These are phyloP conservation scores for Aquilaria malaccensis DNA, from an alignment of 345 rosid genomes.

Conservation along the genomic window DNA sequence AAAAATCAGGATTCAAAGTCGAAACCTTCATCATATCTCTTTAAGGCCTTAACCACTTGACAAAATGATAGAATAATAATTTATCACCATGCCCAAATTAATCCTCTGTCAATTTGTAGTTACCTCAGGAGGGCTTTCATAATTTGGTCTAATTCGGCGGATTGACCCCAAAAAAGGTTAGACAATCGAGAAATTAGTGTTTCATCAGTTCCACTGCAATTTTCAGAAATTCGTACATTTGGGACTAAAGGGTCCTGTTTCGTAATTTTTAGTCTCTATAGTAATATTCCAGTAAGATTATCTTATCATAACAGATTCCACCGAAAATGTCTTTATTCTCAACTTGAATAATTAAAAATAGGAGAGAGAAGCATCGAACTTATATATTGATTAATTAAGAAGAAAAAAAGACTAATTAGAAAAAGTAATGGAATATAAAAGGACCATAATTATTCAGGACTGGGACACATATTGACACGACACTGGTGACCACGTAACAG, in stretches of 20 bases:
- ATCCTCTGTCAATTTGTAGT: too few relatives aligned
- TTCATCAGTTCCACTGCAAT: too few relatives aligned
- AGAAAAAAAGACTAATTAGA: background rate
- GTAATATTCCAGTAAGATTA: slow-evolving; percentile 13
- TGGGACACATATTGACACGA: slow-evolving; percentile 18
- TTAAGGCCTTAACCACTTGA: too few relatives aligned
- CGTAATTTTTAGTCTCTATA: background rate
- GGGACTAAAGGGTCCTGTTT: background rate
- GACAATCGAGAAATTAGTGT: too few relatives aligned
- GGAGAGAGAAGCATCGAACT: background rate
- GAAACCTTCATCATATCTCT: too few relatives aligned
- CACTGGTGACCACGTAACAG: slow-evolving; percentile 23
- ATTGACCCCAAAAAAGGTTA: too few relatives aligned
- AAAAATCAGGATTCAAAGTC: too few relatives aligned
- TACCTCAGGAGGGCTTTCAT: too few relatives aligned
- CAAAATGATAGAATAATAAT: too few relatives aligned
- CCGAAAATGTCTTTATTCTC: slow-evolving; percentile 10
- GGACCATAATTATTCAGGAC: too few relatives aligned
- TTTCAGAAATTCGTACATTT: background rate
- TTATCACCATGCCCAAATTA: too few relatives aligned
- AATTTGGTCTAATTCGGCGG: too few relatives aligned
- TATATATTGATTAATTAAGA: background rate
- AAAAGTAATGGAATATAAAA: background rate
- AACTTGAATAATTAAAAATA: background rate
- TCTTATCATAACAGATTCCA: slow-evolving; percentile 16